Conservation (phyloP, 2,329 filamentous ascomycete species). For the Chaetoscypha palmicola region DNA sequence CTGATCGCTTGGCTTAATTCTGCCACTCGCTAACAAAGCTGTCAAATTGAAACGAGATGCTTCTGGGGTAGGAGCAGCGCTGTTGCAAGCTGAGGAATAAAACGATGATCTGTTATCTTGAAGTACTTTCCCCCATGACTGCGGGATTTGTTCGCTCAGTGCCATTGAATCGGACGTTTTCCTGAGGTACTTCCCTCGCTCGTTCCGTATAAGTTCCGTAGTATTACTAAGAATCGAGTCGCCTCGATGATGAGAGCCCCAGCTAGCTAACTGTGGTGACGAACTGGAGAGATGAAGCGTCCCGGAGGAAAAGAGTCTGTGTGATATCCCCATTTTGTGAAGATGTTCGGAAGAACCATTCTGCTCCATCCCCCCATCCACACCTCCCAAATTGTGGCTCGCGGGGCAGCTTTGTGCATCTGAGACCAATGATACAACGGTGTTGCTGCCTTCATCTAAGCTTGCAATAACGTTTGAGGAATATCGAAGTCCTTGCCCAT, state of each 20-base stretch:
- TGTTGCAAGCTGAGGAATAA: conserved; percentile 19
- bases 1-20: conserved; percentile 4
- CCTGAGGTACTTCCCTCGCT: conserved; percentile 15
- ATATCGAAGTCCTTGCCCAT: conserved; percentile 20
- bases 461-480: conserved; percentile 13
- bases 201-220: conserved; percentile 8
- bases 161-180: conserved; percentile 18
- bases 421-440: conserved; percentile 5
- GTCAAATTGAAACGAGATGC: conserved; percentile 20
- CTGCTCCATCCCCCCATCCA: conserved; percentile 22
- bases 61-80: conserved; percentile 19
- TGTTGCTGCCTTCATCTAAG: conserved; percentile 13
- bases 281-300: conserved; percentile 20
- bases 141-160: conserved; percentile 21
- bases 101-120: conserved; percentile 20
- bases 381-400: conserved; percentile 24
- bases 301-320: conserved; percentile 18
- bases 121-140: conserved; percentile 18
- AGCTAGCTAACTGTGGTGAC: conserved; percentile 21
- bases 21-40: conserved; percentile 10
- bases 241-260: conserved; percentile 18
- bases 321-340: conserved; percentile 28
- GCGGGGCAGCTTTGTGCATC: conserved; percentile 4
- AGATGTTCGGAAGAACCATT: conserved; percentile 16
- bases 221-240: conserved; percentile 16